Conservation (phyloP, 225 moss, liverwort and hornwort genomes). For the Pseudisothecium myosuroides region DNA sequence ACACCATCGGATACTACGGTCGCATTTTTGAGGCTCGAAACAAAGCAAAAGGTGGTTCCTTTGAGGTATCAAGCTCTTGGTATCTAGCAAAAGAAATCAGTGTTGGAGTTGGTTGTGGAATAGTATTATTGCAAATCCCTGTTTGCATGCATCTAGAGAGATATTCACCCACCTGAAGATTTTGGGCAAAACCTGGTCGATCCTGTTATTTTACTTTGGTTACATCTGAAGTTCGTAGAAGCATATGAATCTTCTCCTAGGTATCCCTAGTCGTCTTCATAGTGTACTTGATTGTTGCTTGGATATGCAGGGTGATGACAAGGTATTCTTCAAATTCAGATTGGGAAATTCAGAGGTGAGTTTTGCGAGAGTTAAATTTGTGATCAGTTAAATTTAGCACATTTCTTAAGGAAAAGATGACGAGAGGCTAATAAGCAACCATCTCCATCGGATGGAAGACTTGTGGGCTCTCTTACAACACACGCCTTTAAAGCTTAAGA, state of each 20-base stretch:
- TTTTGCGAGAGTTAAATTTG: background rate
- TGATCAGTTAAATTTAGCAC: background rate
- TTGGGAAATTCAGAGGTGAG: slow-evolving; percentile 74
- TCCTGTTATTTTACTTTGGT: background rate
- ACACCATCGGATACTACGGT: slow-evolving; percentile 98
- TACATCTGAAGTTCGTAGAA: background rate
- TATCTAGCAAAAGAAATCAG: background rate
- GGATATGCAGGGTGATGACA: slow-evolving; percentile 68
- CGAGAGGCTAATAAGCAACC: background rate
- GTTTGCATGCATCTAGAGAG: background rate
- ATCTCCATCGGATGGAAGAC: background rate
- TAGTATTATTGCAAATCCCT: background rate
- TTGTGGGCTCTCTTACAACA: background rate
- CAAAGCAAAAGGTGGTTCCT: slow-evolving; percentile 96
- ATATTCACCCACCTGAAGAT: background rate
- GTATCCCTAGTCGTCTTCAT: background rate
- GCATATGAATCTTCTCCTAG: background rate
- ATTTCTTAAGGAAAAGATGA: background rate
- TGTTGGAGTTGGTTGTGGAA: background rate
- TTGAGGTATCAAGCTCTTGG: slow-evolving; percentile 60
- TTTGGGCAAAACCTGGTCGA: background rate
- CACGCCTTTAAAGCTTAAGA: background rate
- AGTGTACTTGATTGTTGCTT: background rate
- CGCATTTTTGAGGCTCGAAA: slow-evolving; percentile 98
- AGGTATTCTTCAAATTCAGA: slow-evolving; percentile 68